Percentiles rank a stretch among this genome's conserved stretches.
phyloP scores from a whole-genome alignment of 257 asterid species.

The Nicotiana obtusifolia region DNA sequence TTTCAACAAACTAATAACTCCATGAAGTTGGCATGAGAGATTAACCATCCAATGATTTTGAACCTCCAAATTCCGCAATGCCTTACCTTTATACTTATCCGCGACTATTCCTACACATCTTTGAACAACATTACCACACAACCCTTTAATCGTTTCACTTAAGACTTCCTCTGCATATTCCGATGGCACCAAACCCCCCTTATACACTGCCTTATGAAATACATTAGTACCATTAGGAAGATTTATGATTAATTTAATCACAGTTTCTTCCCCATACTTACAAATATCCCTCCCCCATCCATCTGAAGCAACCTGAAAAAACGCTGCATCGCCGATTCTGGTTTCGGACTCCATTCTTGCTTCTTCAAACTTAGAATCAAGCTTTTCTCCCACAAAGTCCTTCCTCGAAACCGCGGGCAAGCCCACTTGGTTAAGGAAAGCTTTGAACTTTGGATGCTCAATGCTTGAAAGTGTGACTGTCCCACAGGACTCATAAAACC shows the following conservation, averaged over 20 bases:
- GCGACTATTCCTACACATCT: slow-evolving; percentile 72
- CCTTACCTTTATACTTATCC: slow-evolving; percentile 67
- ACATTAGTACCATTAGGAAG: slow-evolving; percentile 78
- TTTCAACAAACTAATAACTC: slow-evolving; percentile 59
- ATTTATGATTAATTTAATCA: slow-evolving; percentile 53
- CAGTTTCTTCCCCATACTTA: slow-evolving; percentile 31
- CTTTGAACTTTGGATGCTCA: slow-evolving; percentile 76
- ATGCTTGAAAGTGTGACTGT: slow-evolving; percentile 54
- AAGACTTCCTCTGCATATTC: slow-evolving; percentile 69
- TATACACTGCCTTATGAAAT: slow-evolving; percentile 51
- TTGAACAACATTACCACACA: slow-evolving; percentile 42
- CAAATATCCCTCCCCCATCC: slow-evolving; percentile 58
- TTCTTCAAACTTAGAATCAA: slow-evolving; percentile 62
- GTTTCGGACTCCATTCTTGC: slow-evolving; percentile 56
- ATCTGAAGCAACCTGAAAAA: slow-evolving; percentile 63
- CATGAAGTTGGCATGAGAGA: slow-evolving; percentile 67
- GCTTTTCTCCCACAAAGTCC: slow-evolving; percentile 48
- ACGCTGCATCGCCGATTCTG: slow-evolving; percentile 60
- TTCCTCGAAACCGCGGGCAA: slow-evolving; percentile 48
- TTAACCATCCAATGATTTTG: slow-evolving; percentile 81
- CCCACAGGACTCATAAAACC: slow-evolving; percentile 75
- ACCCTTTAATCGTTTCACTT: slow-evolving; percentile 47
- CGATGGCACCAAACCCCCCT: slow-evolving; percentile 41
- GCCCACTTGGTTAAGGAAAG: slow-evolving; percentile 70
- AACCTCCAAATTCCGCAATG: slow-evolving; percentile 58